Conservation (phyloP, 1,139 yeast genomes). For the Taphrina populina region DNA sequence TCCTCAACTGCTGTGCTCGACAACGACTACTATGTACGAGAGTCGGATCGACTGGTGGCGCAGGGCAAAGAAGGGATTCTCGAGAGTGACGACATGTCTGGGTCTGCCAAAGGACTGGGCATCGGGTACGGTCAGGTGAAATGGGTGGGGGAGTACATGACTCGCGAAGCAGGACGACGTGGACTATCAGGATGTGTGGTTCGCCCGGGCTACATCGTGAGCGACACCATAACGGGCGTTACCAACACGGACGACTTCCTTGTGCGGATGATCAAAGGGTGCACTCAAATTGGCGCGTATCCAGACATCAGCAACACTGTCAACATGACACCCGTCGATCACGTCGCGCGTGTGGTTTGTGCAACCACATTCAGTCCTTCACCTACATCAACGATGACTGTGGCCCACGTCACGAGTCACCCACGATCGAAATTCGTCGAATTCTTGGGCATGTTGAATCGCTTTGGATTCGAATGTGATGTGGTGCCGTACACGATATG, state of each 20-base stretch:
- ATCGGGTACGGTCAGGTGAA: constrained; percentile 96
- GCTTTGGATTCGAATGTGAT: constrained; percentile 69
- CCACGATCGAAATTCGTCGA: constrained; percentile 82
- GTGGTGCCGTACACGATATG: constrained; percentile 71
- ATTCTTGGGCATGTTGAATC: constrained; percentile 62
- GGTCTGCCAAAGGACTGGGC: constrained; percentile 77
- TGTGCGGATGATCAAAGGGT: constrained; percentile 89
- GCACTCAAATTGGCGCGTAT: constrained; percentile 77
- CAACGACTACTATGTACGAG: constrained; percentile 70
- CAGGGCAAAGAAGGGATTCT: constrained; percentile 71
- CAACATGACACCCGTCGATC: constrained; percentile 97
- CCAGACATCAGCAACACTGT: constrained; percentile 86
- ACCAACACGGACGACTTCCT: constrained; percentile 95
- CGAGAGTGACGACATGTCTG: constrained; percentile 78
- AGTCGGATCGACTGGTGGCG: constrained; percentile 67
- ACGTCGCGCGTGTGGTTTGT: constrained; percentile 86
- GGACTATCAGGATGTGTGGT: constrained; percentile 87
- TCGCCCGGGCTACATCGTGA: constrained; percentile 95
- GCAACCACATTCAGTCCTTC: constrained; percentile 80
- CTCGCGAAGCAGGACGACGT: constrained; percentile 75
- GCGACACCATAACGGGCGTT: constrained; percentile 76
- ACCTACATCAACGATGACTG: constrained; percentile 57
- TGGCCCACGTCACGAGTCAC: constrained; percentile 95
- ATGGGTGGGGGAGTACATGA: constrained; percentile 92
- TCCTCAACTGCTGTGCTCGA: constrained; percentile 94